Percentiles rank a stretch among this genome's conserved stretches.
Evolutionary conservation across 306 rosid species (phyloP).

Genomic region (Coriaria nepalensis): DNA sequence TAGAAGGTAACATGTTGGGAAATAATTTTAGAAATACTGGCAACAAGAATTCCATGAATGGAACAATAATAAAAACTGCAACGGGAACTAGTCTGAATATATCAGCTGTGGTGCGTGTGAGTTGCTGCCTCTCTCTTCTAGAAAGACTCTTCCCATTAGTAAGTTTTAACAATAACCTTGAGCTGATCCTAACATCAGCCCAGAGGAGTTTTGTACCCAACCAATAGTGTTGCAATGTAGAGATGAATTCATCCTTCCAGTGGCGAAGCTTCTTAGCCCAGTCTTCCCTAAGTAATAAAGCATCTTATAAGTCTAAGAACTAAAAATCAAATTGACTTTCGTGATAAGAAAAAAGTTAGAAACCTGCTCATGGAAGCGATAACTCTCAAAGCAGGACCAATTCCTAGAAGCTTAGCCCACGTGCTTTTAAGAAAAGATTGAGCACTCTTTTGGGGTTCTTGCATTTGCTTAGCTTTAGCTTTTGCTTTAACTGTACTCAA

Average conservation of each 20-base stretch:
- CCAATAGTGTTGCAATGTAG: slow-evolving; percentile 88
- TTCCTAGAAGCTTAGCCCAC: slow-evolving; percentile 58
- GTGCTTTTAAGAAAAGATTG: slow-evolving; percentile 34
- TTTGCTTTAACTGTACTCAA: slow-evolving; percentile 73
- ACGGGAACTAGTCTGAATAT: slow-evolving; percentile 91
- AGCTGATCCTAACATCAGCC: slow-evolving; percentile 76
- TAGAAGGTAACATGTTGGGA: slow-evolving; percentile 97
- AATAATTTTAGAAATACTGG: slow-evolving; percentile 80
- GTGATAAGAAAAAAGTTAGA: slow-evolving; percentile 1
- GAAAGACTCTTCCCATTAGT: slow-evolving; percentile 86
- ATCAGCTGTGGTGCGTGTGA: slow-evolving; percentile 86
- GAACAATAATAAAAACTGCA: slow-evolving; percentile 81
- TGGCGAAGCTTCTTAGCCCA: slow-evolving; percentile 80
- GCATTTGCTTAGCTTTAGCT: slow-evolving; percentile 66
- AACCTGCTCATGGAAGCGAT: slow-evolving; percentile 87
- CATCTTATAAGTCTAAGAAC: slow-evolving; percentile 2
- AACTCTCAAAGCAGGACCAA: slow-evolving; percentile 78
- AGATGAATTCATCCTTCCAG: slow-evolving; percentile 65
- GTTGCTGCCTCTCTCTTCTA: slow-evolving; percentile 90
- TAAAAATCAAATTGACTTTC: slow-evolving; percentile 14
- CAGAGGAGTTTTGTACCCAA: slow-evolving; percentile 82
- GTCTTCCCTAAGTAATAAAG: slow-evolving; percentile 46
- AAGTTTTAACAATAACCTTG: slow-evolving; percentile 73
- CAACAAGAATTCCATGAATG: slow-evolving; percentile 83
- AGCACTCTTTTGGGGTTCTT: slow-evolving; percentile 35